phyloP scores from a whole-genome alignment of 768 basidiomycete species.

The Auriscalpium orientale region DNA sequence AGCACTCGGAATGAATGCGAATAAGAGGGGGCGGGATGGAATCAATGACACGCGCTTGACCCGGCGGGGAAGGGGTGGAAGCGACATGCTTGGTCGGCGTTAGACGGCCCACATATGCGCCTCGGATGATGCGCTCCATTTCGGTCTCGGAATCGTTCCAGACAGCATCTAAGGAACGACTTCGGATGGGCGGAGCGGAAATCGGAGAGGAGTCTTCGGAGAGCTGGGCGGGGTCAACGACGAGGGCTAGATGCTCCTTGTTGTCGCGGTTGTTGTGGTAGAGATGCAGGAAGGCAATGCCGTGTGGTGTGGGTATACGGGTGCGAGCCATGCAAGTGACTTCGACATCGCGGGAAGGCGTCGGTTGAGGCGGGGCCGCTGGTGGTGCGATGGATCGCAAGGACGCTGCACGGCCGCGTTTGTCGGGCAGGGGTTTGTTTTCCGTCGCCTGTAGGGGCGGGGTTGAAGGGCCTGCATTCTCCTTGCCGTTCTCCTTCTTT shows the following conservation, averaged over 20 bases:
- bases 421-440: conserved; percentile 29
- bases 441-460: conserved; percentile 29
- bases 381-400: conserved; percentile 11
- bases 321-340: conserved; percentile 96
- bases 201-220: conserved; percentile 30
- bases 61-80: conserved; percentile 20
- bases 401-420: conserved; percentile 21
- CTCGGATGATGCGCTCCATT: conserved; percentile 87
- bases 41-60: conserved; percentile 14
- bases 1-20: conserved; percentile 97
- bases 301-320: conserved; percentile 93
- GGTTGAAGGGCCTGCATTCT: conserved; percentile 35
- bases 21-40: conserved; percentile 70
- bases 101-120: conserved; percentile 86
- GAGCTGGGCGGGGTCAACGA: conserved; percentile 86
- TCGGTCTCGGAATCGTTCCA: conserved; percentile 87
- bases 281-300: conserved; percentile 85
- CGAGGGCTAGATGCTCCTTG: conserved; percentile 95
- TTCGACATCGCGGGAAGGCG: conserved; percentile 31
- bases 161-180: conserved; percentile 67
- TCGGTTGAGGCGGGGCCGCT: conserved; percentile 10
- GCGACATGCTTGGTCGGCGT: conserved; percentile 39
- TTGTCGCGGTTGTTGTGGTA: conserved; percentile 89
- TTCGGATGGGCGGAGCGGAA: conserved; percentile 56
- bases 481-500: conserved; percentile 46